phyloP scores from a whole-genome alignment of 2,329 filamentous ascomycete species.

The Talaromyces sp. region DNA sequence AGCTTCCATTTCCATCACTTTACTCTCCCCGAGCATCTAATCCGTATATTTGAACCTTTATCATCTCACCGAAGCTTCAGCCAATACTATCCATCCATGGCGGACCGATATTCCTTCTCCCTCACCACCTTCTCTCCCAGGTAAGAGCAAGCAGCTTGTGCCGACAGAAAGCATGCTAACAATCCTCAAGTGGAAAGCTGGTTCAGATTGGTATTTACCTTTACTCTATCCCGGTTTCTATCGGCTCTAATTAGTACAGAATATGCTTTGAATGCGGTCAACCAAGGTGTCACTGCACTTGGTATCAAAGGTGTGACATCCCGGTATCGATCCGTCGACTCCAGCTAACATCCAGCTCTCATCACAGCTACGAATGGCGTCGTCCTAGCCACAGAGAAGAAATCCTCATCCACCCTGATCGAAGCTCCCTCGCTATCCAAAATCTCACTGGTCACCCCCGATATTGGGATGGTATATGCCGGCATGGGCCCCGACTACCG shows the following conservation, averaged over 20 bases:
- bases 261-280: slow-evolving; percentile 98
- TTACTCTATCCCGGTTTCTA: background rate
- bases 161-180: slow-evolving; percentile 44
- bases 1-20: slow-evolving; percentile 30
- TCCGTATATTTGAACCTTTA: background rate
- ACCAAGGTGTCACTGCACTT: slow-evolving; percentile 96
- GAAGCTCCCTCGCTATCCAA: slow-evolving; percentile 94
- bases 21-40: slow-evolving; percentile 3
- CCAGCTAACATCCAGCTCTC: background rate
- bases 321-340: too few species aligned
- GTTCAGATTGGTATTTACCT: slow-evolving; percentile 80
- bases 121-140: slow-evolving; percentile 99
- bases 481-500: slow-evolving; percentile 99
- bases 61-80: slow-evolving; percentile 20
- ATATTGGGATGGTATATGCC: slow-evolving; percentile 99
- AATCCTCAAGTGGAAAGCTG: slow-evolving; percentile 77
- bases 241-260: slow-evolving; percentile 56
- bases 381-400: slow-evolving; percentile 98
- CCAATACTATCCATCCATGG: slow-evolving; percentile 61
- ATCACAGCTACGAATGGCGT: slow-evolving; percentile 94
- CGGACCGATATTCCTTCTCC: slow-evolving; percentile 98
- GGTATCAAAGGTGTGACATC: slow-evolving; percentile 85
- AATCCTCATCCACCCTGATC: slow-evolving; percentile 95
- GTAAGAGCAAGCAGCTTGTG: slow-evolving; percentile 55
- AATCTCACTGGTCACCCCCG: slow-evolving; percentile 95